Evolutionary conservation across 2,329 filamentous ascomycete species (phyloP).

Genomic region (Sporothrix pseudoabietina): DNA sequence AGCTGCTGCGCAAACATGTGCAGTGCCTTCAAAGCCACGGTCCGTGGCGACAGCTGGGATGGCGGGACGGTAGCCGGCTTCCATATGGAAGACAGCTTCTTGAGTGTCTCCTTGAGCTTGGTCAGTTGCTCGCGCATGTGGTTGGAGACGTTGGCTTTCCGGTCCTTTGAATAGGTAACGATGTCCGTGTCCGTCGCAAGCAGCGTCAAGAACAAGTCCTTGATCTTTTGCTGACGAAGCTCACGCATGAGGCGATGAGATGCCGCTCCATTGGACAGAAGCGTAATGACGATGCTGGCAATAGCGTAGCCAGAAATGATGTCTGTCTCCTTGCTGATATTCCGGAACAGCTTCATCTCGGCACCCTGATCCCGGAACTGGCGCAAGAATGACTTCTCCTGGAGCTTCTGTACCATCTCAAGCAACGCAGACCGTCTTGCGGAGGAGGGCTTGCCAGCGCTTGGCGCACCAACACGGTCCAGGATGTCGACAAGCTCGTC

Average conservation of each 20-base stretch:
- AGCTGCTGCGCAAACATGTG: slow-evolving; percentile 59
- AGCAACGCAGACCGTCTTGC: slow-evolving; percentile 61
- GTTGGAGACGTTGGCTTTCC: slow-evolving; percentile 69
- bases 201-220: slow-evolving; percentile 58
- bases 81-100: slow-evolving; percentile 60
- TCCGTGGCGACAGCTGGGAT: slow-evolving; percentile 59
- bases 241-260: slow-evolving; percentile 60
- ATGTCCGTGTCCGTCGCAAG: slow-evolving; percentile 60
- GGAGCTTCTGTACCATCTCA: slow-evolving; percentile 61
- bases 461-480: slow-evolving; percentile 59
- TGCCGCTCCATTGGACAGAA: slow-evolving; percentile 60
- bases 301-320: slow-evolving; percentile 64
- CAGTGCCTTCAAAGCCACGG: slow-evolving; percentile 64
- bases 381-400: slow-evolving; percentile 63
- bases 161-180: slow-evolving; percentile 61
- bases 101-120: slow-evolving; percentile 56
- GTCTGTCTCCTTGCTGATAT: slow-evolving; percentile 62
- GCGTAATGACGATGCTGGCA: slow-evolving; percentile 62
- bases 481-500: slow-evolving; percentile 67
- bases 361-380: slow-evolving; percentile 76
- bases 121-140: slow-evolving; percentile 59
- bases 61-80: slow-evolving; percentile 45
- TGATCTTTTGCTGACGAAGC: slow-evolving; percentile 57
- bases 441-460: slow-evolving; percentile 48
- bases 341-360: slow-evolving; percentile 67